phyloP scores from a whole-genome alignment of 208 protist species.

The Leishmania lainsoni region DNA sequence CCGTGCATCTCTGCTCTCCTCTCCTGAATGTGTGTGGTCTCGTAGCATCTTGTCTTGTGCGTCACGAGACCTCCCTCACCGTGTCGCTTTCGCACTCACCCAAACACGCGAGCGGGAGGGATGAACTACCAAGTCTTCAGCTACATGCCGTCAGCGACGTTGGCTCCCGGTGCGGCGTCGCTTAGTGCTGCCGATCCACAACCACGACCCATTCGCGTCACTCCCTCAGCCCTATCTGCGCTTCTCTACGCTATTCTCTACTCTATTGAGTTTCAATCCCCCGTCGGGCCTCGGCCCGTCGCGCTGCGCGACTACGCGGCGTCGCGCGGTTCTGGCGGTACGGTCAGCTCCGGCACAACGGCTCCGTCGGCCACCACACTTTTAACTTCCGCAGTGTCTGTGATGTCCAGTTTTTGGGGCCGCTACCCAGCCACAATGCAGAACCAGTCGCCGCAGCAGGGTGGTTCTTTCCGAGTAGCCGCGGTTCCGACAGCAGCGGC shows the following conservation, averaged over 20 bases:
- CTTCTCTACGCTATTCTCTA: conserved; percentile 73
- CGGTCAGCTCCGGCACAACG: background rate
- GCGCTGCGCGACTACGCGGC: conserved; percentile 19
- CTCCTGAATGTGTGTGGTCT: background rate
- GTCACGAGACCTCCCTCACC: background rate
- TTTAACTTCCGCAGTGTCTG: conserved; percentile 31
- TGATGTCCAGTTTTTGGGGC: conserved; percentile 36
- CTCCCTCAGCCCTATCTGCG: conserved; percentile 56
- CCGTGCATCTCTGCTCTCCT: background rate
- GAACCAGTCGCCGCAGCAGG: conserved; percentile 13
- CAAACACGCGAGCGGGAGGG: background rate
- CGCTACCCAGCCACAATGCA: conserved; percentile 13
- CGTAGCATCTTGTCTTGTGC: background rate
- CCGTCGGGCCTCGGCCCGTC: conserved; percentile 34
- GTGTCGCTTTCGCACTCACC: background rate
- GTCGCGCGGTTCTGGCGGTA: background rate
- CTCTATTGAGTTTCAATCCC: conserved; percentile 76
- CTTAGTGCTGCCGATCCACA: conserved; percentile 1
- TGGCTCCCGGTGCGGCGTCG: background rate
- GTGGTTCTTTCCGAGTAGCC: background rate
- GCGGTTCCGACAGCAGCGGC: conserved; percentile 4
- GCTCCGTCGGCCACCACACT: conserved; percentile 16
- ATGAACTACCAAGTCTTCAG: conserved; percentile 53
- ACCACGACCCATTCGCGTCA: conserved; percentile 56
- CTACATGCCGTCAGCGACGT: conserved; percentile 26